These are phyloP conservation scores for Hura crepitans DNA, from an alignment of 441 rosid genomes.

Conservation along the genomic window DNA sequence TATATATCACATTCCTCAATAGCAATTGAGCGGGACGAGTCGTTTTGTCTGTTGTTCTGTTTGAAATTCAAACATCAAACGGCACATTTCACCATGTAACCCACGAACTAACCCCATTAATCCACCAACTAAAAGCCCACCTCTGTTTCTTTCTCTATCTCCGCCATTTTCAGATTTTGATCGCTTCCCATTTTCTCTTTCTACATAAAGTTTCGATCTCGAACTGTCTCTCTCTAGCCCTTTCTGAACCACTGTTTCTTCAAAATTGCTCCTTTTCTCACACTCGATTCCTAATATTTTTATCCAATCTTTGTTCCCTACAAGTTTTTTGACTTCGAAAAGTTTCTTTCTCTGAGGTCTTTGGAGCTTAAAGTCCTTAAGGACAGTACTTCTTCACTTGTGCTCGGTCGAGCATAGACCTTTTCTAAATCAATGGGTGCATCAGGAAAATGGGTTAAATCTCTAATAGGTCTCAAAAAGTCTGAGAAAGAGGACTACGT, in stretches of 20 bases:
- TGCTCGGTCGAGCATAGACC: not conserved
- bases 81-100: conserved; percentile 29
- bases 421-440: conserved; percentile 46
- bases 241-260: conserved; percentile 5
- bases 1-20: not conserved
- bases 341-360: conserved; percentile 14
- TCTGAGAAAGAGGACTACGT: conserved; percentile 59
- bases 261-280: not conserved
- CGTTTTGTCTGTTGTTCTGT: conserved; percentile 28
- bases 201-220: not conserved
- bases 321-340: not conserved
- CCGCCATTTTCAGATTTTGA: not conserved
- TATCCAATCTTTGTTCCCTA: not conserved
- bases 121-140: not conserved
- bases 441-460: conserved; percentile 91
- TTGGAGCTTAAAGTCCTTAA: conserved; percentile 1
- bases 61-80: conserved; percentile 54
- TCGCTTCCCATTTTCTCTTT: not conserved
- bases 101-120: conserved; percentile 13
- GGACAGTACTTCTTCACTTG: conserved; percentile 8
- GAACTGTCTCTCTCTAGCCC: not conserved
- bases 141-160: conserved; percentile 6
- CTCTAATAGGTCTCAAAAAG: conserved; percentile 67
- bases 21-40: conserved; percentile 37
- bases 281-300: not conserved